These are phyloP conservation scores for Lepiota venenata DNA, from an alignment of 768 basidiomycete species.

Conservation along the genomic window DNA sequence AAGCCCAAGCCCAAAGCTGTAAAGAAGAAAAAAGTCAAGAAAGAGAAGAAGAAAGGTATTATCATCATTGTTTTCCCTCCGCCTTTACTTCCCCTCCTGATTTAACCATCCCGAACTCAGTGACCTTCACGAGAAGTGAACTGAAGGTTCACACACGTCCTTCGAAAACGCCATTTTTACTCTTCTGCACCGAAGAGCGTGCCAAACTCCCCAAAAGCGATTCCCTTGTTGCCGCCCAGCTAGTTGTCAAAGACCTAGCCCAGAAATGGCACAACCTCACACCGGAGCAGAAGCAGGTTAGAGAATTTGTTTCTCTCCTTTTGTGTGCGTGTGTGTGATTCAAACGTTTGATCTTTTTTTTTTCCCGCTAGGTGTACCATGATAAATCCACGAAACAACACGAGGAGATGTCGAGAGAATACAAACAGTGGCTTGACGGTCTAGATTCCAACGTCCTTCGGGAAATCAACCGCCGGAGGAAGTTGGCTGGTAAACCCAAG, in stretches of 20 bases:
- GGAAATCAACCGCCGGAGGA: slow-evolving; percentile 14
- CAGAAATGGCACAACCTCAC: slow-evolving; percentile 3
- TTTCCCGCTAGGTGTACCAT: slow-evolving; percentile 1
- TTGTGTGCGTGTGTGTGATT: too few relatives aligned
- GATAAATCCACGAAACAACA: background rate
- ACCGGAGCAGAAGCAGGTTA: slow-evolving; percentile 7
- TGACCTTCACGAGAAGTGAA: background rate
- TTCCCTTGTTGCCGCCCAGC: background rate
- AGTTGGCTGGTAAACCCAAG: slow-evolving; percentile 1
- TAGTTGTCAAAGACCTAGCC: background rate
- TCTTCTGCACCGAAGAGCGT: background rate
- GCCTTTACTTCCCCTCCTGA: too few relatives aligned
- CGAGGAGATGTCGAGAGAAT: slow-evolving; percentile 1
- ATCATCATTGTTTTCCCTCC: background rate
- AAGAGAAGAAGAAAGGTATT: background rate
- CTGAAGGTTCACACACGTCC: slow-evolving; percentile 1
- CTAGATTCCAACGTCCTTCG: slow-evolving; percentile 15
- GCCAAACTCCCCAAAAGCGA: background rate
- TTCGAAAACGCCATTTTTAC: background rate
- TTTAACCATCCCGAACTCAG: too few relatives aligned
- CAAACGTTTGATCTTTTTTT: too few relatives aligned
- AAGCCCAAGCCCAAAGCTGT: background rate
- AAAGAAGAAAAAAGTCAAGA: background rate
- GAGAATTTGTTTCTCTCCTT: background rate
- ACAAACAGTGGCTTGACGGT: slow-evolving; percentile 15